Conservation (phyloP, 305 asterid genomes). For the Striga hermonthica region DNA sequence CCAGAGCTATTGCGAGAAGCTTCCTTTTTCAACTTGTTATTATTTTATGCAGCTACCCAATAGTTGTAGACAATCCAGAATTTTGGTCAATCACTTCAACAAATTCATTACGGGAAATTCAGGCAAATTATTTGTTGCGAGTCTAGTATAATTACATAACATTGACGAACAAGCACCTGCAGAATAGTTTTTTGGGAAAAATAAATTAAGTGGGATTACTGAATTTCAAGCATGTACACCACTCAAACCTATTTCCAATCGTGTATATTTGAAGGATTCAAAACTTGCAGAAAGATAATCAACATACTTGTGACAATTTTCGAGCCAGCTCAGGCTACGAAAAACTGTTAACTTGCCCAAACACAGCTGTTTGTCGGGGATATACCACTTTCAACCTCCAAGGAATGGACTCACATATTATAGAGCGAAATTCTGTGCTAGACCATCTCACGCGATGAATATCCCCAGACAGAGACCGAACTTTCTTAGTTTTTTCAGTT, state of each 20-base stretch:
- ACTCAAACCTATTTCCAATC: neutral
- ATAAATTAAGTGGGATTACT: neutral
- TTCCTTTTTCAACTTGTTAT: conserved; percentile 77
- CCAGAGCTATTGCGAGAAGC: conserved; percentile 44
- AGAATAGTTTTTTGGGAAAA: neutral
- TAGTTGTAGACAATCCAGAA: conserved; percentile 55
- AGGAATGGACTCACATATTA: neutral
- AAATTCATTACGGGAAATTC: neutral
- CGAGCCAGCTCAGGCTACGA: conserved; percentile 1
- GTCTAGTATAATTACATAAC: neutral
- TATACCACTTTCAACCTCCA: conserved; percentile 11
- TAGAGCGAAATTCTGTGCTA: too few relatives aligned
- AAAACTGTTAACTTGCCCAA: neutral
- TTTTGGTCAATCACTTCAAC: conserved; percentile 5
- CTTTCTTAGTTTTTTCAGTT: neutral
- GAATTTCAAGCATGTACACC: conserved; percentile 8
- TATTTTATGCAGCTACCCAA: conserved; percentile 88
- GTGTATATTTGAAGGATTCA: conserved; percentile 1
- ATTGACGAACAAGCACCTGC: conserved; percentile 9
- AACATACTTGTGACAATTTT: neutral
- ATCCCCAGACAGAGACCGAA: neutral
- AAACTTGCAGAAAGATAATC: conserved; percentile 1
- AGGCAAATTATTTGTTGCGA: neutral
- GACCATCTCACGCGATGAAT: too few relatives aligned
- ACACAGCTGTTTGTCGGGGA: neutral